phyloP scores from a whole-genome alignment of 345 rosid genomes.

The Eucalyptus dawsonii region DNA sequence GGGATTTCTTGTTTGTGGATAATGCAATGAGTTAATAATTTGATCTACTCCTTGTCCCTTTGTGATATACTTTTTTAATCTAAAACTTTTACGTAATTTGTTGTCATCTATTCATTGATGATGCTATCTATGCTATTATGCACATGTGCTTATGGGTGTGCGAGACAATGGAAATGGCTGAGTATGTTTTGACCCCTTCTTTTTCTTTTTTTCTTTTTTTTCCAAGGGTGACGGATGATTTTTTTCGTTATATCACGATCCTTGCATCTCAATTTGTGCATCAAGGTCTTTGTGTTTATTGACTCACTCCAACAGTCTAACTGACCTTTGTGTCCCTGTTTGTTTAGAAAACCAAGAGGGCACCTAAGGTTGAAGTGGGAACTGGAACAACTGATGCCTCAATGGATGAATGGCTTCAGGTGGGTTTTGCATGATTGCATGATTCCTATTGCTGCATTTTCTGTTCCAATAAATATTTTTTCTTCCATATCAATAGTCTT shows the following conservation, averaged over 20 bases:
- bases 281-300: neutral
- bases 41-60: neutral
- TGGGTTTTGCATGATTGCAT: neutral
- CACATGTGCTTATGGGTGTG: neutral
- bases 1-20: neutral
- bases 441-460: neutral
- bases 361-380: constrained; percentile 85
- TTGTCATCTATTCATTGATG: neutral
- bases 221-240: neutral
- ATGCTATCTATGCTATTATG: neutral
- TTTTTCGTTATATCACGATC: neutral
- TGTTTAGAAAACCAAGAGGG: constrained; percentile 66
- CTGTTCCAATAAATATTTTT: neutral
- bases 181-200: neutral
- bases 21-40: neutral
- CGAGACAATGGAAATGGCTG: neutral
- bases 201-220: neutral
- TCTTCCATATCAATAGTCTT: neutral
- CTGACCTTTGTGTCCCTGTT: neutral
- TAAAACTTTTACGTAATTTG: neutral
- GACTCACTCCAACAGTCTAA: neutral
- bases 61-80: neutral
- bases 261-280: neutral
- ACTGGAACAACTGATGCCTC: constrained; percentile 57
- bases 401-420: constrained; percentile 97